Conservation (phyloP, 306 rosid genomes). For the Gastrolobium bilobum region DNA sequence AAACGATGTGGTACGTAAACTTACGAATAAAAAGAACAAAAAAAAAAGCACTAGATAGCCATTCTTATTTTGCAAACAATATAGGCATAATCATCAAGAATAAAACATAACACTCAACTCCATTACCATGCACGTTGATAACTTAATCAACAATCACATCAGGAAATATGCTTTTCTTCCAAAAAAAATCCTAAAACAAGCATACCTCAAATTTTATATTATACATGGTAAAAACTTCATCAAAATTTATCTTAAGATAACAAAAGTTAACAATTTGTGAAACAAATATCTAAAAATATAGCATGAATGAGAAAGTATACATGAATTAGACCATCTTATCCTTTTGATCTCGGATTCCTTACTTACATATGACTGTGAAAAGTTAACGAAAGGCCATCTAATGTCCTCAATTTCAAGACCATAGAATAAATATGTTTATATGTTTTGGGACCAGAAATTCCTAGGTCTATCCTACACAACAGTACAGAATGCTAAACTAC, state of each 20-base stretch:
- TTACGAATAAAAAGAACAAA: neutral
- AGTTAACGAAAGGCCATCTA: constrained; percentile 11
- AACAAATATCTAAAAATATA: neutral
- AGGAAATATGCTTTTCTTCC: neutral
- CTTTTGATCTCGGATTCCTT: constrained; percentile 12
- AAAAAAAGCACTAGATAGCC: neutral
- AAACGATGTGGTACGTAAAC: neutral
- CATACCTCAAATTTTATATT: neutral
- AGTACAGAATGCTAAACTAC: constrained; percentile 26
- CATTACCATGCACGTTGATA: neutral
- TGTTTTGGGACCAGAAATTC: constrained; percentile 15
- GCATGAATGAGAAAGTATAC: neutral
- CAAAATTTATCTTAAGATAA: neutral
- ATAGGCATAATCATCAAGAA: constrained; percentile 14
- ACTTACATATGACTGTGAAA: neutral
- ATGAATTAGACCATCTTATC: constrained; percentile 1
- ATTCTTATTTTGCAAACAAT: neutral
- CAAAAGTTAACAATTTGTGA: neutral
- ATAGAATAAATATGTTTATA: neutral
- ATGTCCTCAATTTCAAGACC: constrained; percentile 20
- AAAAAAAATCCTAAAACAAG: neutral
- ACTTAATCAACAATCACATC: neutral
- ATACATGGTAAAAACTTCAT: neutral
- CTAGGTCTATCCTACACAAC: neutral
- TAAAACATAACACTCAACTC: neutral